Evolutionary conservation across 208 protist species (phyloP), one percentile per base, ranked within the genome.

Genomic region (Leptomonas pyrrhocoris): DNA sequence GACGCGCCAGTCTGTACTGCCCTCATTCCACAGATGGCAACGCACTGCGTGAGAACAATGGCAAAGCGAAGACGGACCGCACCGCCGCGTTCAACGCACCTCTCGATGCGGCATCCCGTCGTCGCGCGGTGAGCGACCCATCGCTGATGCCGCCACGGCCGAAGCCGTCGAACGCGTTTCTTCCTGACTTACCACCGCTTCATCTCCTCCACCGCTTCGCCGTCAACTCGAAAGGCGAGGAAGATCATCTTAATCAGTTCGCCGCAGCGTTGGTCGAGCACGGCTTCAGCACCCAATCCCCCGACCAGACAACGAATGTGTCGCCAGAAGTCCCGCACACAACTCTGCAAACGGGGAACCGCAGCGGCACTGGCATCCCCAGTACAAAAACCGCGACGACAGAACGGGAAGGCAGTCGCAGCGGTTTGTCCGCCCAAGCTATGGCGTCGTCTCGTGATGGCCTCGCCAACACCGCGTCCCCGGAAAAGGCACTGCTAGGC

Each of bases 231-330:
- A 28, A 61, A 25, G 64, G 38, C 1, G 58, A 71, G 30, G 72
- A 77, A 19, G 28, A 42, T 1, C 46, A 50, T 5, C 36, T 77
- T 57, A 61, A 77, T n/a, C 72, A 77, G 40, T 77, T 62, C 34
- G 72, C 72, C 25, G 43, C 63, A 15, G 58, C 72, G 23, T 30
- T 77, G 40, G 63, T 67, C 7, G 64, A 64, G 25, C 72, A 72
- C 64, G 72, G 72, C 64, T 77, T 62, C 50, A 59, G 21, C 49
- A 57, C 61, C 1, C 6, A 43, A 16, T 9, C 46, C 2, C 46
- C 30, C 23, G 48, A 42, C 11, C 30, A n/a, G 9, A 1, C 45
- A 5, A 28, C 27, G 21, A 57, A n/a, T 21, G 23, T 34, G 25
- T 16, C 8, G 3, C 1, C 27, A 15, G 19, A 36, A 30, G 19